These are phyloP conservation scores for Spathaspora arborariae DNA, from an alignment of 805 yeast species.

Conservation along the genomic window DNA sequence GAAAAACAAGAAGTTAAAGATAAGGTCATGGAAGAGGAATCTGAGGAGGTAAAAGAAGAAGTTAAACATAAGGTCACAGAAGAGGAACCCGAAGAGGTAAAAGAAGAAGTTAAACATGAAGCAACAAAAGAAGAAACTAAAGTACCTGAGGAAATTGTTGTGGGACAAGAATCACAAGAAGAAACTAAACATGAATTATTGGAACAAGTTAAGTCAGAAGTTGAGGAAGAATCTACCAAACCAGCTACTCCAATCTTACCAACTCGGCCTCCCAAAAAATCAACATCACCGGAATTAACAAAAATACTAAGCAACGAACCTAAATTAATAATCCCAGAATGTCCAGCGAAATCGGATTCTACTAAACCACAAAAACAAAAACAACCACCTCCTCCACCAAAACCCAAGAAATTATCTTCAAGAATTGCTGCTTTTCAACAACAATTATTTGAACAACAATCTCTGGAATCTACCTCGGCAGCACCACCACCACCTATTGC, in stretches of 20 bases:
- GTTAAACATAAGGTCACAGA: background rate
- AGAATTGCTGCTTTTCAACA: conserved; percentile 80
- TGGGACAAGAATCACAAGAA: background rate
- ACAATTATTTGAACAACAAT: conserved; percentile 52
- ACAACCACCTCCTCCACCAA: conserved; percentile 49
- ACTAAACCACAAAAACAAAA: conserved; percentile 16
- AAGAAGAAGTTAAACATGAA: background rate
- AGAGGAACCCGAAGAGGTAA: background rate
- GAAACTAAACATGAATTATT: too few relatives aligned
- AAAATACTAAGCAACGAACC: background rate
- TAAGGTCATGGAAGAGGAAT: background rate
- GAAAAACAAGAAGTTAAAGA: background rate
- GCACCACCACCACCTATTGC: background rate
- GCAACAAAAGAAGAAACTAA: background rate
- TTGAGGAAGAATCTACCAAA: background rate
- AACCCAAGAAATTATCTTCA: conserved; percentile 75
- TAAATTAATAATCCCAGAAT: too few relatives aligned
- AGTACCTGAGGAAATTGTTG: background rate
- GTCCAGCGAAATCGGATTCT: too few relatives aligned
- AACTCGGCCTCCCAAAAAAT: conserved; percentile 1
- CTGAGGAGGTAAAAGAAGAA: background rate
- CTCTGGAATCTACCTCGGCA: background rate
- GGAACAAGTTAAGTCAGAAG: background rate
- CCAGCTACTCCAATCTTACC: conserved; percentile 2
- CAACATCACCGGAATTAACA: background rate